Evolutionary conservation across 2,329 filamentous ascomycete species (phyloP), one percentile per base, ranked within the genome.

Genomic region (Exutisphaerella laricina): DNA sequence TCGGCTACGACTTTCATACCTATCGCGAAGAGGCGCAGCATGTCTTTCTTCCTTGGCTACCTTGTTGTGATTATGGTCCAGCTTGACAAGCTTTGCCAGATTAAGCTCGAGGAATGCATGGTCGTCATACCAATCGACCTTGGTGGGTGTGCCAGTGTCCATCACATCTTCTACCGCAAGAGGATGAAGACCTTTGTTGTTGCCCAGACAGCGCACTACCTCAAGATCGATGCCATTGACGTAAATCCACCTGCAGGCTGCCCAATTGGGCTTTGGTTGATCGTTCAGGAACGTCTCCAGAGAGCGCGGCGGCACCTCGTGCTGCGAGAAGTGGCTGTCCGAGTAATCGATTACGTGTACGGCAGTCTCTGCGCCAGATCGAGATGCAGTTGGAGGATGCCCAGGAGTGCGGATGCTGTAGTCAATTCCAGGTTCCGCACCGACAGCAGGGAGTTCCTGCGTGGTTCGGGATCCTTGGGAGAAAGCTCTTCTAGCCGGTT

Each of bases 221-320:
- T 95, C 88, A 83, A 86, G 94, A 57, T 85, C 90, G 14, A 95
- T 67, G 0, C 89, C 88, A 61, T 96, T 95, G 58, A 95, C 80
- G 55, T 90, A 95, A 67, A 96, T 89, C 89, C 89, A 96, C 16
- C 90, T 78, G 58, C 86, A 92, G 46, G 78, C 77, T 12, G 80
- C 82, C 86, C 86, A 94, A 1, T 71, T 66, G 23, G 81, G 78
- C 55, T 79, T 77, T 2, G 80, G 78, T 21, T 71, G 61, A 10
- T 49, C 23, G n/a, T 74, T 66, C 39, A 96, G 62, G 47, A 92
- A 94, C 0, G 72, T 70, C 34, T 79, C 75, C 9, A 96, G 72
- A 1, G 73, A 73, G 3, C 75, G 71, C 56, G 94, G 94, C 45
- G 83, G 74, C 29, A 92, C 73, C 55, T 83, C 77, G 9, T 77